Evolutionary conservation across 805 yeast species (phyloP).

Genomic region (Jamesozyma lodderae): DNA sequence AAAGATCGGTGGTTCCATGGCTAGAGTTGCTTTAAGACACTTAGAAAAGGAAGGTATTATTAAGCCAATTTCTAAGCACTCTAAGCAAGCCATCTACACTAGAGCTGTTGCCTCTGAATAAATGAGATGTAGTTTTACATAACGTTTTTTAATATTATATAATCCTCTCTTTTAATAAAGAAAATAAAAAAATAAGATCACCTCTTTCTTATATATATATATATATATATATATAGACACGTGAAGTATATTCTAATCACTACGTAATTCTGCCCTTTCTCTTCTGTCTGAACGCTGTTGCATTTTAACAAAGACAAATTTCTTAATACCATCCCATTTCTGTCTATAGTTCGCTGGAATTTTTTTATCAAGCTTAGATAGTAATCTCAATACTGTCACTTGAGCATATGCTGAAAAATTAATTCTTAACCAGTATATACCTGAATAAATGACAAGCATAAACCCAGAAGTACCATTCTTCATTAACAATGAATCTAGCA

Average conservation of each 20-base stretch:
- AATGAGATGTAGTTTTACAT: constrained; percentile 10
- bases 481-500: constrained; percentile 50
- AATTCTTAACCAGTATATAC: constrained; percentile 64
- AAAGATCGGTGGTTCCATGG: constrained; percentile 98
- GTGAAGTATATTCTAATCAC: background rate
- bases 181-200: constrained; percentile 33
- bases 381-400: constrained; percentile 25
- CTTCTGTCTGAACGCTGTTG: constrained; percentile 23
- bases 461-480: constrained; percentile 60
- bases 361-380: constrained; percentile 26
- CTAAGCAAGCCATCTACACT: constrained; percentile 95
- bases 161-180: background rate
- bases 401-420: constrained; percentile 41
- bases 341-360: constrained; percentile 30
- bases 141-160: constrained; percentile 4
- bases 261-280: constrained; percentile 2
- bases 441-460: constrained; percentile 47
- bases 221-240: background rate
- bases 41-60: constrained; percentile 93
- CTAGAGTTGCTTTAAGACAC: constrained; percentile 95
- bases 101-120: constrained; percentile 62
- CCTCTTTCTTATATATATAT: background rate
- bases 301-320: constrained; percentile 36
- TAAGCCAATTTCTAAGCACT: constrained; percentile 88
- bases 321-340: constrained; percentile 34